Base-by-base conservation (phyloP, 108 stramenopile species). In the Nitzschia sp. region DNA sequence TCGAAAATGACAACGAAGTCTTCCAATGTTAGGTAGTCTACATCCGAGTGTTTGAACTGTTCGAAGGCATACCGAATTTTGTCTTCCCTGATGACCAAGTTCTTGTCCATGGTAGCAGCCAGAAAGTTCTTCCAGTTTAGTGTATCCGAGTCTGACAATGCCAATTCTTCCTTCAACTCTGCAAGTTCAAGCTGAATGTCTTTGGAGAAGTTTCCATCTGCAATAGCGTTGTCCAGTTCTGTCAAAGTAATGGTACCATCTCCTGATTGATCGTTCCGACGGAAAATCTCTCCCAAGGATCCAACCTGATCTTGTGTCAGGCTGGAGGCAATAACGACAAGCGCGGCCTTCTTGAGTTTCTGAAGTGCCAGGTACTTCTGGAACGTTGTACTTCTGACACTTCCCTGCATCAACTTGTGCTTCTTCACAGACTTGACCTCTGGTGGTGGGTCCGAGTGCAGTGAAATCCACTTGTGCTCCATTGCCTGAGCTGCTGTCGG, bases 121-220 rank as follows among this genome's bases (percentile, higher is more conserved):
- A 91, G 65, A 69, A 95, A 95, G 17, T 89, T 88, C 53, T 84
- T 86, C 85, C 88, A 91, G 59, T 92, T 87, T 17, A 95, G 55
- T n/a, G 78, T 83, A 46, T 88, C 88, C 41, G 86, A 79, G 15
- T 86, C 91, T 2, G 88, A 83, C 24, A 92, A 60, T 15, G 65
- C 61, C 44, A 94, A 66, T 12, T 86, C 86, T 63, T 84, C 79
- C 11, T 83, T 73, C 53, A 93, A 54, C 1, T 71, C 73, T 37
- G 52, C 63, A 17, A 93, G 44, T 46, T 81, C 74, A 10, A 63
- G 61, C 21, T 71, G 66, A 11, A 82, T 69, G 8, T 80, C 63
- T 38, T 72, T 37, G 24, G 72, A 57, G 25, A 79, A 75, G 64
- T 77, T 71, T 70, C 84, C 77, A 40, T 68, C 43, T 22, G 78